Base-by-base conservation (phyloP, 1,284 basidiomycete genomes). In the Ustilago loliicola region DNA sequence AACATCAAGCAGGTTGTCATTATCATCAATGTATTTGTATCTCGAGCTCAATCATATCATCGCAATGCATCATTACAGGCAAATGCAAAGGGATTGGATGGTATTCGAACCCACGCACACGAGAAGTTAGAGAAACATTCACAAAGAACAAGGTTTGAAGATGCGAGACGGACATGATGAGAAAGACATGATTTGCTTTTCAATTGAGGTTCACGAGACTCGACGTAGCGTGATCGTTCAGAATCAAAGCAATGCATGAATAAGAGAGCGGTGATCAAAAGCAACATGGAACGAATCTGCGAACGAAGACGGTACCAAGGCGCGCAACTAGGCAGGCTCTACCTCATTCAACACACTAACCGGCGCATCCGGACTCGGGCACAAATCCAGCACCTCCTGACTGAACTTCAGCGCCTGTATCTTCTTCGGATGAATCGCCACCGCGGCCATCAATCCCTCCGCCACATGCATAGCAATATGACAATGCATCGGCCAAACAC, bases 381-480 rank as follows among this genome's bases (percentile, higher is more conserved):
- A 81, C 42, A 80, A 65, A 40, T 73, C 65, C 48, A 78, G 66
- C n/a, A 80, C 80, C 38, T 65, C 66, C n/a, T 64, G 53, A 36
- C 61, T 62, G 48, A 79, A 76, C 38, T 52, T 52, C 40, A 82
- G 23, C 45, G 73, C n/a, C 36, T 65, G 48, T 17, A 83, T 61
- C 42, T 68, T 77, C 27, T 72, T 63, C n/a, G 81, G 81, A 59
- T 83, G 81, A 42, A 83, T 72, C 25, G 72, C 78, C 5, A 83
- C 70, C 19, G 80, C 79, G 1, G 78, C 81, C 65, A 82, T 82
- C 66, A 83, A 62, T 1, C 81, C 81, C 15, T 73, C 68, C 0
- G 72, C 73, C 7, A 83, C 54, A 52, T 83, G 81, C 70, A 78
- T 79, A 19, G 76, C 74, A n/a, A 81, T 78, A 52, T 82, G 80